Percentiles rank a stretch among this genome's conserved stretches.
phyloP scores from a whole-genome alignment of 305 asterid genomes.

The Fraxinus floribunda region DNA sequence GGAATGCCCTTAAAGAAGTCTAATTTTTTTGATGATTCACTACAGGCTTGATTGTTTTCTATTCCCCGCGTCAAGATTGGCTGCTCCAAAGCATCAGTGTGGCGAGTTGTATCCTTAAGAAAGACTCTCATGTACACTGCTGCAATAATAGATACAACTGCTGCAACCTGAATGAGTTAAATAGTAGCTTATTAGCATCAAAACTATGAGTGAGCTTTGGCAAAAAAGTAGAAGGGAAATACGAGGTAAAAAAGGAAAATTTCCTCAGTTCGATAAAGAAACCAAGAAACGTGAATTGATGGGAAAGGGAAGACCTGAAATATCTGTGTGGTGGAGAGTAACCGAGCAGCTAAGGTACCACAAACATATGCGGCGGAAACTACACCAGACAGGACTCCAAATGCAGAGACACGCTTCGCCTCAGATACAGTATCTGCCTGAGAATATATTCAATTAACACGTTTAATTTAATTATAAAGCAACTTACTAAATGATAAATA shows the following conservation, averaged over 20 bases:
- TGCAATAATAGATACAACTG: constrained; percentile 43
- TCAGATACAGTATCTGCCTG: constrained; percentile 60
- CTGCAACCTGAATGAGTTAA: constrained; percentile 44
- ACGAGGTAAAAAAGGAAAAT: not conserved
- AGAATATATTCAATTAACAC: not conserved
- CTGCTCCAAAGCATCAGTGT: constrained; percentile 29
- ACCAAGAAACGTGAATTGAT: not conserved
- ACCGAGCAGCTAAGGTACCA: constrained; percentile 59
- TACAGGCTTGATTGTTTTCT: constrained; percentile 19
- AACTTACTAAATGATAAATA: not conserved
- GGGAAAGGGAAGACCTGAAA: constrained; percentile 36
- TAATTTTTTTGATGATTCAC: constrained; percentile 16
- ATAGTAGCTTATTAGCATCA: constrained; percentile 4
- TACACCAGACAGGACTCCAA: constrained; percentile 57
- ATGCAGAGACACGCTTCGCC: constrained; percentile 55
- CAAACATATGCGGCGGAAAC: constrained; percentile 54
- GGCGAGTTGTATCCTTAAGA: constrained; percentile 35
- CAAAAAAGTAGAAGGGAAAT: not conserved
- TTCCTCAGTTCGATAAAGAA: not conserved
- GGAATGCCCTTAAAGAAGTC: constrained; percentile 41
- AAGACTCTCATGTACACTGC: constrained; percentile 57
- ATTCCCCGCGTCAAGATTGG: constrained; percentile 40
- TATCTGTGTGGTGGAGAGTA: constrained; percentile 47
- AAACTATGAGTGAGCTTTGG: not conserved
- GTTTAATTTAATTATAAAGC: not conserved